A percentile compares a stretch with the other conserved stretches of the same genome.
Evolutionary conservation across 257 asterid genomes (phyloP).

Genomic region (Leonotis leonurus): DNA sequence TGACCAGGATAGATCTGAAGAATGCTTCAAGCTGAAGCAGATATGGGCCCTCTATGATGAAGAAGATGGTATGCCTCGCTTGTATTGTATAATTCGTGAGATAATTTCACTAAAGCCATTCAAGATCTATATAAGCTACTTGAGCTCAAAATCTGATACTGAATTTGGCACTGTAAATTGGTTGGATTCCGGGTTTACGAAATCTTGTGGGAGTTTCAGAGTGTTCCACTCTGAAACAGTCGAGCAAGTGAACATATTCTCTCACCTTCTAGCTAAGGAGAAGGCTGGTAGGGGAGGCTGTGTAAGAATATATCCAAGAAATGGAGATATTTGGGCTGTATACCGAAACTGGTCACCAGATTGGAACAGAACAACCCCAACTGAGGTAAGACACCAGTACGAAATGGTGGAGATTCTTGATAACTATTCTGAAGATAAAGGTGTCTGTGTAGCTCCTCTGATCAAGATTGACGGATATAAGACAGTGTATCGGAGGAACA

Average conservation of each 20-base stretch:
- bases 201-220: conserved; percentile 90
- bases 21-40: conserved; percentile 84
- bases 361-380: conserved; percentile 75
- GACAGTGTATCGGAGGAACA: conserved; percentile 66
- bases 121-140: conserved; percentile 73
- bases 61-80: conserved; percentile 98
- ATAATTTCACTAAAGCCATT: conserved; percentile 78
- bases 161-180: conserved; percentile 91
- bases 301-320: conserved; percentile 77
- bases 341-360: conserved; percentile 88
- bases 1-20: conserved; percentile 78
- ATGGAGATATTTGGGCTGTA: conserved; percentile 90
- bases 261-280: conserved; percentile 81
- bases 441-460: conserved; percentile 74
- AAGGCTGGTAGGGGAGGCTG: conserved; percentile 96
- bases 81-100: conserved; percentile 86
- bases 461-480: conserved; percentile 66
- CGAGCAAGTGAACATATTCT: conserved; percentile 88
- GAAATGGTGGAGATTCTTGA: conserved; percentile 94
- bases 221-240: conserved; percentile 72
- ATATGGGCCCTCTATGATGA: conserved; percentile 97
- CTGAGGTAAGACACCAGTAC: conserved; percentile 79
- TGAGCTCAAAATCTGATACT: conserved; percentile 75
- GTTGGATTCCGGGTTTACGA: conserved; percentile 86
- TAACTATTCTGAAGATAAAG: conserved; percentile 79